A percentile compares a stretch with the other conserved stretches of the same genome.
Evolutionary conservation across 1,284 basidiomycete genomes (phyloP).

Genomic region (Cryptococcus sp.): DNA sequence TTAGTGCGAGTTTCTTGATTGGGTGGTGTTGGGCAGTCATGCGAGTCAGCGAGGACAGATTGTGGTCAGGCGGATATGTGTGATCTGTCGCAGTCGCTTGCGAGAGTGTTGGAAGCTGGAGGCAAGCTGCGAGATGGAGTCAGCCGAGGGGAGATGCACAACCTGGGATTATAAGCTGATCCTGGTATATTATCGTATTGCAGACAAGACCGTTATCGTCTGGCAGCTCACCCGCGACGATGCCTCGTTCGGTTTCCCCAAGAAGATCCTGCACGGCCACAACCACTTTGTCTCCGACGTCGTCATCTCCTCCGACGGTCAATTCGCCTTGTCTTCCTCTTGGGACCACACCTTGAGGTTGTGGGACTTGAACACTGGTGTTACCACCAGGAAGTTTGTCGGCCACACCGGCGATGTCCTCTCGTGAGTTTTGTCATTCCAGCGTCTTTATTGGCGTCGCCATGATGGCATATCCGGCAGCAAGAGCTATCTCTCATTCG

Average conservation of each 20-base stretch:
- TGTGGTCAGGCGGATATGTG: no score
- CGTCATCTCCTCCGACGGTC: conserved; percentile 97
- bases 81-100: no score
- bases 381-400: conserved; percentile 93
- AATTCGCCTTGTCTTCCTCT: conserved; percentile 98
- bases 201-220: conserved; percentile 99
- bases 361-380: conserved; percentile 96
- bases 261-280: conserved; percentile 97
- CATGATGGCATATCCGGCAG: neutral
- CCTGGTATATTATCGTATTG: conserved; percentile 4
- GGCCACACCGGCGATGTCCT: conserved; percentile 98
- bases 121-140: no score
- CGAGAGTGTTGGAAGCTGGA: no score
- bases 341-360: conserved; percentile 99
- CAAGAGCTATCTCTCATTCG: no score
- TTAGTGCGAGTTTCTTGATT: conserved; percentile 54
- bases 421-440: conserved; percentile 57
- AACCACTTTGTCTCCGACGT: conserved; percentile 99
- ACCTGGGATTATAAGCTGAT: conserved; percentile 14
- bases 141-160: no score
- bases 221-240: conserved; percentile 99
- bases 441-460: conserved; percentile 18
- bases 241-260: conserved; percentile 83
- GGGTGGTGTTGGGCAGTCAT: no score
- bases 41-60: no score